Conservation (phyloP, 2,329 filamentous ascomycete species). For the Canariomyces notabilis region DNA sequence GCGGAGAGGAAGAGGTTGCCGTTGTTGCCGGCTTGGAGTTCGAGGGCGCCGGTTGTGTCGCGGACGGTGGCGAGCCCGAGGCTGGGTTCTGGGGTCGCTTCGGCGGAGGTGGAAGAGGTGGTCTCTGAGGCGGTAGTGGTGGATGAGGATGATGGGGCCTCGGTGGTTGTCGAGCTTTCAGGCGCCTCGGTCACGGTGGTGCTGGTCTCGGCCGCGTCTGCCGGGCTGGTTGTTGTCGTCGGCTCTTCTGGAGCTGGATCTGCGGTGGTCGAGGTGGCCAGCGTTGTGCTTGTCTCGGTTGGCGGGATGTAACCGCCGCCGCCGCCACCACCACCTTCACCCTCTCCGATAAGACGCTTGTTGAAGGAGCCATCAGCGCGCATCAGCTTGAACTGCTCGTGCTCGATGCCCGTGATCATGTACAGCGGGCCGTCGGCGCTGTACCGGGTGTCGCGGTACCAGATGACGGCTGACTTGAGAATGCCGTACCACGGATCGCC, state of each 20-base stretch:
- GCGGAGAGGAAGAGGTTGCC: constrained; percentile 6
- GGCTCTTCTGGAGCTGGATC: too few relatives aligned
- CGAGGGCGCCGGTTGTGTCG: constrained; percentile 3
- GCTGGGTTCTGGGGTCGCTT: neutral
- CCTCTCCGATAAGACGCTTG: too few relatives aligned
- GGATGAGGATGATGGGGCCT: neutral
- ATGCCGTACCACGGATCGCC: constrained; percentile 1
- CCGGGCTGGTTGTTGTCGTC: too few relatives aligned
- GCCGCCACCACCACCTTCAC: neutral
- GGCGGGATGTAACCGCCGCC: too few relatives aligned
- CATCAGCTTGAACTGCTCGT: constrained; percentile 2
- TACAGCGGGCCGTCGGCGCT: constrained; percentile 1
- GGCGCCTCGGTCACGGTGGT: too few relatives aligned
- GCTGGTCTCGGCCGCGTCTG: constrained; percentile 14
- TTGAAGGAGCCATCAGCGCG: neutral
- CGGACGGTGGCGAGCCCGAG: constrained; percentile 3
- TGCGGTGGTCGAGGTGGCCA: constrained; percentile 21
- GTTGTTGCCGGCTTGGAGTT: constrained; percentile 2
- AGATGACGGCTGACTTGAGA: constrained; percentile 1
- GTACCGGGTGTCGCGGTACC: constrained; percentile 5
- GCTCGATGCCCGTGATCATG: neutral
- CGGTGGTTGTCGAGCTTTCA: too few relatives aligned
- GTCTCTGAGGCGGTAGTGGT: neutral
- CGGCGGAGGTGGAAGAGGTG: constrained; percentile 11
- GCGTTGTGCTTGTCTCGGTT: too few relatives aligned